A percentile compares a stretch with the other conserved stretches of the same genome.
Evolutionary conservation across 805 yeast genomes (phyloP).

Genomic region (Candida yuanshanica): DNA sequence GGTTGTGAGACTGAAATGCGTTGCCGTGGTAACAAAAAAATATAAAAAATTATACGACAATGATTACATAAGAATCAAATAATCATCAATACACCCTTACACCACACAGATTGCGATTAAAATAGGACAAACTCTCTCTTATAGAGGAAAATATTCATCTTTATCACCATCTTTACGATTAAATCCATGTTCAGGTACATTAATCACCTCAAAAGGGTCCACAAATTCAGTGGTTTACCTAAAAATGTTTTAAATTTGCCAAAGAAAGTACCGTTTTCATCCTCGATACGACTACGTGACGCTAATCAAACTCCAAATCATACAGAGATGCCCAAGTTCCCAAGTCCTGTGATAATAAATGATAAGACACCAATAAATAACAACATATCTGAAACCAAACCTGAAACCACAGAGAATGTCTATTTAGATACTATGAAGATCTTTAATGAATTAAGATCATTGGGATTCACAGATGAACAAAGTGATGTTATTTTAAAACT

Average conservation of each 20-base stretch:
- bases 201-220: background rate
- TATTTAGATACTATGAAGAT: slow-evolving; percentile 60
- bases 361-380: background rate
- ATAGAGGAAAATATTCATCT: no score
- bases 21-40: no score
- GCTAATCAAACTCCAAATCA: background rate
- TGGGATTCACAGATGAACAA: slow-evolving; percentile 60
- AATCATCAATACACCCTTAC: background rate
- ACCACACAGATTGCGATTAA: background rate
- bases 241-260: background rate
- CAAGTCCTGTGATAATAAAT: background rate
- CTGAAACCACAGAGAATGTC: background rate
- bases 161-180: no score
- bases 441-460: slow-evolving; percentile 41
- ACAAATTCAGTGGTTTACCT: background rate
- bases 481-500: slow-evolving; percentile 50
- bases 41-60: no score
- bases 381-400: background rate
- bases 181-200: background rate
- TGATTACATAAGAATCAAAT: no score
- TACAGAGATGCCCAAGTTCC: background rate
- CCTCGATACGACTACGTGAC: background rate
- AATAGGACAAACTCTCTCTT: background rate
- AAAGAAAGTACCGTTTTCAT: background rate
- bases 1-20: no score